Base-by-base conservation (phyloP, 768 basidiomycete species). In the Pulveroboletus ravenelii region DNA sequence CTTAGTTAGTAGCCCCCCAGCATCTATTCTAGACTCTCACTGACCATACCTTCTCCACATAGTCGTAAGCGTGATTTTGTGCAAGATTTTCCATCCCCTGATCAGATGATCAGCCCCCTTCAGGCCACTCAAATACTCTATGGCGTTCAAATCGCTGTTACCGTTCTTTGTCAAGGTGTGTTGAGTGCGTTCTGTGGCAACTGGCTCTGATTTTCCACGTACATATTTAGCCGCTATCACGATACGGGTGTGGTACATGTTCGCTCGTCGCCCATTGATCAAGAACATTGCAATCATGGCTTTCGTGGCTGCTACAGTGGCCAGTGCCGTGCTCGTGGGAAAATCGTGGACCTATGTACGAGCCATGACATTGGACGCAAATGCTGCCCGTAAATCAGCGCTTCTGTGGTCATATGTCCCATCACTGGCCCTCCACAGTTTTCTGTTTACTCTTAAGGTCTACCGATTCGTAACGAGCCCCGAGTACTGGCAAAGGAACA, bases 161-260 rank as follows among this genome's bases (percentile, higher is more conserved):
- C 39, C n/a, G 1, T 9, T 3, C 23, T 64, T n/a, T 61, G 59
- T 34, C 61, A 62, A 62, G 51, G 61, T 29, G 12, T 10, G 41
- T 42, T 34, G 2, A 48, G 25, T 10, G 12, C 12, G 3, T 30
- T 47, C 10, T 18, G 23, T 10, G 27, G 4, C 13, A 7, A 5
- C 10, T 36, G 27, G n/a, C 17, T 14, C 27, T 39, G 42, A 45
- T 32, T 25, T 39, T 40, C 6, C 9, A 13, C n/a, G 14, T 6
- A 10, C 38, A 30, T 20, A 45, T 18, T n/a, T n/a, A 62, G 61
- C 36, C 5, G 39, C 46, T 25, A 47, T 62, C 29, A 52, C 45
- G 8, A 37, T 50, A 14, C 62, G 62, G 12, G 53, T 58, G 14
- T 62, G 62, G 62, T 53, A 39, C 39, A n/a, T 62, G 8, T 64